Conservation (phyloP, 2,329 filamentous ascomycete genomes). For the Bipolaris bicolor region DNA sequence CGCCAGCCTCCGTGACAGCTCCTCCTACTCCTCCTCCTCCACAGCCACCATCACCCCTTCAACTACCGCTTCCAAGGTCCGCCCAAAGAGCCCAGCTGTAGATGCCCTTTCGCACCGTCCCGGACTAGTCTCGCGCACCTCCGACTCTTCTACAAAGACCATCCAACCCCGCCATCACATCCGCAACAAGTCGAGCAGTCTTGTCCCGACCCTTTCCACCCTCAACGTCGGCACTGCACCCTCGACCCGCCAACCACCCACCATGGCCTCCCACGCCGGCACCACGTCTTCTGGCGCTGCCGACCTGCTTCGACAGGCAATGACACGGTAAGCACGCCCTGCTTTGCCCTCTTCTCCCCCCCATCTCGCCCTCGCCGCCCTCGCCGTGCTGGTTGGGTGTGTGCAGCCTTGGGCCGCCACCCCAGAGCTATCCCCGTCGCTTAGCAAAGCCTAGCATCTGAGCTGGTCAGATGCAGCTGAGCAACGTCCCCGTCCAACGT, state of each 20-base stretch:
- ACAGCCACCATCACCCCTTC: not conserved
- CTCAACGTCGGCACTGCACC: conserved; percentile 38
- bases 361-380: not conserved
- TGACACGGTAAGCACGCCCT: conserved; percentile 59
- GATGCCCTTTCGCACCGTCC: conserved; percentile 40
- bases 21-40: not conserved
- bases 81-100: conserved; percentile 29
- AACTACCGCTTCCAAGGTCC: conserved; percentile 17
- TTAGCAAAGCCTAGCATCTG: conserved; percentile 23
- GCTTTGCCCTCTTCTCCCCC: not conserved
- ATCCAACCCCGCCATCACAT: conserved; percentile 40
- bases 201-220: conserved; percentile 54
- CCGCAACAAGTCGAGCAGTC: conserved; percentile 50
- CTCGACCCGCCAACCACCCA: conserved; percentile 37
- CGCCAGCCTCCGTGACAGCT: conserved; percentile 18
- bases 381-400: not conserved
- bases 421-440: conserved; percentile 15
- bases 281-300: conserved; percentile 60
- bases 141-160: conserved; percentile 36
- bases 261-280: conserved; percentile 40
- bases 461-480: conserved; percentile 22
- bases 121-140: conserved; percentile 41
- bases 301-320: conserved; percentile 64
- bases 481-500: conserved; percentile 23
- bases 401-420: not conserved